Evolutionary conservation across 1,284 basidiomycete species (phyloP), one percentile per base, ranked within the genome.

Genomic region (Ceratobasidium sp.): DNA sequence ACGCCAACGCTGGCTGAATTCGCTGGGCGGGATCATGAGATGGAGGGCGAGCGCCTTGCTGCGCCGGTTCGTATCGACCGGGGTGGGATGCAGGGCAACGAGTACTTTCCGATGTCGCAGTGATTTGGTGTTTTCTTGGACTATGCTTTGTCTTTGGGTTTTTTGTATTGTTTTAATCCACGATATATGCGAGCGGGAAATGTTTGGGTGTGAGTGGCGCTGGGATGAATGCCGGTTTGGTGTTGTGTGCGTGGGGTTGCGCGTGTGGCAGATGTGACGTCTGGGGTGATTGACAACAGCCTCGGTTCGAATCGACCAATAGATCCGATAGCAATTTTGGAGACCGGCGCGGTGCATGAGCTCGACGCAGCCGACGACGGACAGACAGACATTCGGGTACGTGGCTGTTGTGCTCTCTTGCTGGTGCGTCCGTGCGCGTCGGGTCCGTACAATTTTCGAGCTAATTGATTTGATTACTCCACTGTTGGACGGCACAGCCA

Each of bases 361-460:
- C n/a, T n/a, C n/a, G n/a, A n/a, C n/a, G n/a, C n/a, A n/a, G n/a
- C n/a, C n/a, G n/a, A n/a, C n/a, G n/a, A n/a, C n/a, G n/a, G n/a
- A n/a, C n/a, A n/a, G n/a, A n/a, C n/a, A n/a, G n/a, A n/a, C n/a
- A n/a, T n/a, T n/a, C n/a, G n/a, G n/a, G n/a, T n/a, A n/a, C n/a
- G n/a, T n/a, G n/a, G n/a, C n/a, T n/a, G n/a, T n/a, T n/a, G n/a
- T n/a, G n/a, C n/a, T n/a, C n/a, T n/a, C n/a, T n/a, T n/a, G 8
- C 58, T 23, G 5, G 6, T 6, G n/a, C 28, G 58, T 41, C 58
- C 46, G 46, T 26, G 4, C n/a, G 30, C 23, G n/a, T 13, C 58
- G 43, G 58, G 43, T 61, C 58, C 58, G 41, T 61, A 43, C 58
- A 61, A 61, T 61, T 61, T 61, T 61, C 58, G 43, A n/a, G 43